Percentiles rank a stretch among this genome's conserved stretches.
Conservation (phyloP, 2,329 filamentous ascomycete genomes). For the Phialophora verrucosa region DNA sequence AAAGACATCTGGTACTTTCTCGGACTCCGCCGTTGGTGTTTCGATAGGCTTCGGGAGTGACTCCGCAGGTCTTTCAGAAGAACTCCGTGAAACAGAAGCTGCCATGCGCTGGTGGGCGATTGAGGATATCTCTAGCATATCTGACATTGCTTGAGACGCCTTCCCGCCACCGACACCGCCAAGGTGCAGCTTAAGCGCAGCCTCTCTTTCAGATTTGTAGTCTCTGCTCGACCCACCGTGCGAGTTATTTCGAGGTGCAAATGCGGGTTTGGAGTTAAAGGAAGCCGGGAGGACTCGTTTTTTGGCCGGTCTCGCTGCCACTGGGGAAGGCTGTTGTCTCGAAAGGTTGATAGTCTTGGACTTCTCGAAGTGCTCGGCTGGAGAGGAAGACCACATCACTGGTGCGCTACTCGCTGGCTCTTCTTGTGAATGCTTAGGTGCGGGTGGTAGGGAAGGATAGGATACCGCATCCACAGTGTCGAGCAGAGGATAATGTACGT, state of each 20-base stretch:
- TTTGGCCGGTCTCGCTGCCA: constrained; percentile 56
- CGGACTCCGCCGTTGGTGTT: constrained; percentile 35
- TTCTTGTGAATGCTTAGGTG: constrained; percentile 22
- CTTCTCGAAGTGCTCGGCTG: constrained; percentile 48
- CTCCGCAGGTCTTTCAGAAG: constrained; percentile 18
- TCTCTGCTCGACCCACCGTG: not conserved
- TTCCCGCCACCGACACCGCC: constrained; percentile 15
- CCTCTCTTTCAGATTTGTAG: constrained; percentile 17
- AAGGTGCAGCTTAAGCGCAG: constrained; percentile 16
- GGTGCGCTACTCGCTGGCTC: constrained; percentile 60
- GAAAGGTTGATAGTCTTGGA: constrained; percentile 15
- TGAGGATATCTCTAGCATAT: constrained; percentile 31
- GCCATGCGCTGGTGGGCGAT: constrained; percentile 22
- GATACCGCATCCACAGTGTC: constrained; percentile 39
- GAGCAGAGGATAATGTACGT: constrained; percentile 37
- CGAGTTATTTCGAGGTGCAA: not conserved
- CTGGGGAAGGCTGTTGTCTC: constrained; percentile 38
- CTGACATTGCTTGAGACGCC: constrained; percentile 26
- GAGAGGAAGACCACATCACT: constrained; percentile 73
- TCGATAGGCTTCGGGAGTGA: constrained; percentile 13
- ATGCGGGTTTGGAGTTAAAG: constrained; percentile 53
- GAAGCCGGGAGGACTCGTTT: constrained; percentile 65
- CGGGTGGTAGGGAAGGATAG: constrained; percentile 47
- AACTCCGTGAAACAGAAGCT: constrained; percentile 19
- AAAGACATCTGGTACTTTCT: constrained; percentile 43